Evolutionary conservation across 2,329 filamentous ascomycete genomes (phyloP), one percentile per base, ranked within the genome.

Genomic region (Ramichloridium luteum): DNA sequence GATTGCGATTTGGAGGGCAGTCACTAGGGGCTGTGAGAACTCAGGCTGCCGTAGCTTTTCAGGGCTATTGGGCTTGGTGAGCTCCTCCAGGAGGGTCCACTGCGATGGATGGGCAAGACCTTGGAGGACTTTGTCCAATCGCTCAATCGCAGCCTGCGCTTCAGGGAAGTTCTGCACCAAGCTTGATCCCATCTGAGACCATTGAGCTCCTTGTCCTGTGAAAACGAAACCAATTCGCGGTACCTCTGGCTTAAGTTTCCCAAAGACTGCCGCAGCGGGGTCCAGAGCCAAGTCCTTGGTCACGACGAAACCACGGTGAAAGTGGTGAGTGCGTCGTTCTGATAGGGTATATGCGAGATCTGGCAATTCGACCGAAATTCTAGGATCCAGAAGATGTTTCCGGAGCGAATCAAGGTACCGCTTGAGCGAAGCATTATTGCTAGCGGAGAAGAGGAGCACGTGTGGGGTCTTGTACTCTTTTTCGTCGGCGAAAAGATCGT

Each of bases 341-440:
- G 76, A 80, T 1, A 72, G 75, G 1, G 74, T 77, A 53, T 81
- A 82, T 0, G 76, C 68, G 2, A 82, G 55, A 37, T 72, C 61
- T 2, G 67, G 60, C 10, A 79, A 49, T 0, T 70, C 66, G 0
- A 51, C 34, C 20, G 20, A 23, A 23, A 23, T n/a, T 23, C 8
- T 8, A 23, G 20, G 20, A n/a, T 23, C n/a, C 20, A 8, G 20
- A n/a, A 23, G 8, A 23, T 23, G 20, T 23, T 8, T 8, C 8
- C 20, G 8, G 20, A 23, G 20, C 20, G 8, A 8, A 8, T 23
- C n/a, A n/a, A 23, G 8, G n/a, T 23, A 23, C n/a, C n/a, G 8
- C 8, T 23, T n/a, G 8, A 23, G 20, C 8, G 20, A 23, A 8
- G 20, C 8, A 8, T 23, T 8, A n/a, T 23, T n/a, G 20, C n/a